Evolutionary conservation across 192 early-diverging fungal genomes (phyloP).

Genomic region (Umbelopsis sp.): DNA sequence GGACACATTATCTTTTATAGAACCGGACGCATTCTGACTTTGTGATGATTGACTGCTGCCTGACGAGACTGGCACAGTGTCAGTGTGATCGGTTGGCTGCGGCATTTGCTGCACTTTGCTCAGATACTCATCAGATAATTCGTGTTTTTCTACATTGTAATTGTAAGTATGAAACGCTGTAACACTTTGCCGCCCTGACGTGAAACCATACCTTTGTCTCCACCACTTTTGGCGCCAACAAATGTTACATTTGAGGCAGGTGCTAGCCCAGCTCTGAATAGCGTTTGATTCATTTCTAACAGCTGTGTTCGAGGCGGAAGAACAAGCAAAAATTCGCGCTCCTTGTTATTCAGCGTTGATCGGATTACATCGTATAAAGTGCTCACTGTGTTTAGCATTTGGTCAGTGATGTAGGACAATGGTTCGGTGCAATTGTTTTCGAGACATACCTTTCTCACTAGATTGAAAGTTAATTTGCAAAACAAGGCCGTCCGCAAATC

Average conservation of each 20-base stretch:
- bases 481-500: conserved; percentile 77
- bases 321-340: conserved; percentile 42
- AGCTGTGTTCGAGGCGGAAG: conserved; percentile 57
- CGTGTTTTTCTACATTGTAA: not conserved
- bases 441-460: conserved; percentile 54
- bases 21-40: not conserved
- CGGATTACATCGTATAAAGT: conserved; percentile 41
- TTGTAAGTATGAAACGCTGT: not conserved
- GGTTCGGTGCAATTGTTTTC: no score
- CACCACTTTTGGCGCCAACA: conserved; percentile 43
- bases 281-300: conserved; percentile 40
- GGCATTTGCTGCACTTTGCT: conserved; percentile 5
- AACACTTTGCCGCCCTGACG: not conserved
- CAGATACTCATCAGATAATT: conserved; percentile 17
- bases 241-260: conserved; percentile 59
- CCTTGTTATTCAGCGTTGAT: conserved; percentile 35
- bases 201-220: not conserved
- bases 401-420: no score
- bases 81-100: not conserved
- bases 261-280: conserved; percentile 56
- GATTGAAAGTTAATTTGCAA: conserved; percentile 79
- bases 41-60: not conserved
- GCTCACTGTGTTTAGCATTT: not conserved
- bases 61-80: not conserved
- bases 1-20: not conserved